Evolutionary conservation across 2,329 filamentous ascomycete genomes (phyloP).

Genomic region (Mollisiaceae sp.): DNA sequence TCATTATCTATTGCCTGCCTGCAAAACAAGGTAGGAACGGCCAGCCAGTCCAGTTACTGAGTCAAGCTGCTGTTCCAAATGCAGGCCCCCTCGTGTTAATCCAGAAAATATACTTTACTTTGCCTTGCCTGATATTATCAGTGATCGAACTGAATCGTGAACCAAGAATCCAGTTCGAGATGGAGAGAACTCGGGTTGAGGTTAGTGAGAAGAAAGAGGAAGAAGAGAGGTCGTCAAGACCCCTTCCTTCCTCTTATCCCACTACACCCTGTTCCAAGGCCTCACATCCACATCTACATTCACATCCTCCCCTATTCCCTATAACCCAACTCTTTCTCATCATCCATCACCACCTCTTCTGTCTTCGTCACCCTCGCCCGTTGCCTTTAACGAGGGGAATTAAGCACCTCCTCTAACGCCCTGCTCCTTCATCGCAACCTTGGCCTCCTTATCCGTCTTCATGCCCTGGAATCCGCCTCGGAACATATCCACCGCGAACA

Average conservation of each 20-base stretch:
- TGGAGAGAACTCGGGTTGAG: too few relatives aligned
- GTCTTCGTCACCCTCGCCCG: neutral
- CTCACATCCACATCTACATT: slow-evolving; percentile 21
- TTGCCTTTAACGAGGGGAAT: slow-evolving; percentile 12
- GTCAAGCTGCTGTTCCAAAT: neutral
- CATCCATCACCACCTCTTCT: slow-evolving; percentile 18
- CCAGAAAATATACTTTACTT: neutral
- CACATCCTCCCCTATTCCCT: slow-evolving; percentile 22
- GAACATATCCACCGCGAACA: slow-evolving; percentile 55
- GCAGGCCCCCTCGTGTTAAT: neutral
- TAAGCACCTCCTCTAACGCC: slow-evolving; percentile 26
- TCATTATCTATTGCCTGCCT: slow-evolving; percentile 12
- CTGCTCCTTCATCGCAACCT: slow-evolving; percentile 39
- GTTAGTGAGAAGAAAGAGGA: neutral
- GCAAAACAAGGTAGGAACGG: slow-evolving; percentile 5
- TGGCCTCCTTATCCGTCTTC: slow-evolving; percentile 38
- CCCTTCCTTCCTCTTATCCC: neutral
- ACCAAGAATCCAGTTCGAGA: neutral
- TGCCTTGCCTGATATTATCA: neutral
- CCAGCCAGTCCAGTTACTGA: neutral
- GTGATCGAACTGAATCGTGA: neutral
- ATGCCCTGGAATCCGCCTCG: slow-evolving; percentile 45
- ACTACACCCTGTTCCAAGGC: neutral
- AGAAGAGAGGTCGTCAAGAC: slow-evolving; percentile 20
- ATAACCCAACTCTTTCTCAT: slow-evolving; percentile 16